phyloP scores from a whole-genome alignment of 305 asterid species.

The Solanum hybrid region DNA sequence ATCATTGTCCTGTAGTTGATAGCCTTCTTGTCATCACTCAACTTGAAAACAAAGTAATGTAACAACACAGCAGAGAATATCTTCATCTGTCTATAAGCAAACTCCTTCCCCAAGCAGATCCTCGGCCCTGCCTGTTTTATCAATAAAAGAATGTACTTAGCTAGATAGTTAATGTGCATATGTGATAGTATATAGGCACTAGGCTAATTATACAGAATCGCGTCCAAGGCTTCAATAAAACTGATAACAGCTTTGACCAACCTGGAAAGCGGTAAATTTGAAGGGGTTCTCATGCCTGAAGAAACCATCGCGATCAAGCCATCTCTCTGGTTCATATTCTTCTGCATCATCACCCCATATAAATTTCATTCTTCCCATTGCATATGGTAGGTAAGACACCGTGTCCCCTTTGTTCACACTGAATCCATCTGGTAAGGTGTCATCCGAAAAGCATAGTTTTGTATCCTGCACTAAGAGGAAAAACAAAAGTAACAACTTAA shows the following conservation, averaged over 20 bases:
- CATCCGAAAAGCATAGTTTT: too few species aligned
- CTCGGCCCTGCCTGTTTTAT: not conserved
- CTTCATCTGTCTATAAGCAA: slow-evolving; percentile 65
- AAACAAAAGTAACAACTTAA: too few species aligned
- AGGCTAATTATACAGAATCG: not conserved
- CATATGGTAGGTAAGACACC: not conserved
- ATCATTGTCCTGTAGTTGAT: slow-evolving; percentile 55
- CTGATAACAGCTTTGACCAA: not conserved
- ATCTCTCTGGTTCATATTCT: slow-evolving; percentile 59
- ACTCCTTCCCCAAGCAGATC: slow-evolving; percentile 39
- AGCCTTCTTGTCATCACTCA: slow-evolving; percentile 4
- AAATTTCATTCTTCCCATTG: not conserved
- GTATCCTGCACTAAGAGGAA: too few species aligned
- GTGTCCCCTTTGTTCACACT: not conserved
- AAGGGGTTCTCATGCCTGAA: slow-evolving; percentile 51
- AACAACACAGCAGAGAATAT: slow-evolving; percentile 16
- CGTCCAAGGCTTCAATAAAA: not conserved
- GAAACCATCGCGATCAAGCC: slow-evolving; percentile 51
- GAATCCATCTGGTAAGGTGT: not conserved
- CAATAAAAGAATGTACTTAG: not conserved
- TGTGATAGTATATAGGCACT: not conserved
- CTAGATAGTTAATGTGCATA: not conserved
- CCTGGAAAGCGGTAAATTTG: slow-evolving; percentile 49
- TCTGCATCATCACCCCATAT: slow-evolving; percentile 57
- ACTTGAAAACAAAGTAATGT: slow-evolving; percentile 18